phyloP scores from a whole-genome alignment of 106 monocot genomes.

The Dendrobium catenatum region DNA sequence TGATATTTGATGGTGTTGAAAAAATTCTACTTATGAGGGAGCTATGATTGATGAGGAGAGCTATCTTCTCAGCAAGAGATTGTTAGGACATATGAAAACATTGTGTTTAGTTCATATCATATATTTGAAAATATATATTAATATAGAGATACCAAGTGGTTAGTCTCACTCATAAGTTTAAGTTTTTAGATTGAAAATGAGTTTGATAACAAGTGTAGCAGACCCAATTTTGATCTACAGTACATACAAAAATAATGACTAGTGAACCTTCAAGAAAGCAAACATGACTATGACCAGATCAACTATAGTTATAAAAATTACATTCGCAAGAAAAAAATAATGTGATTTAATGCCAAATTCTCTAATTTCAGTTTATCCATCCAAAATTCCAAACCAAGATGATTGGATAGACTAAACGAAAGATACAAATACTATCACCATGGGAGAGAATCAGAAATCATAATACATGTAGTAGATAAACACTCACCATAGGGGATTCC shows the following conservation, averaged over 20 bases:
- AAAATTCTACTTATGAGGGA: no score
- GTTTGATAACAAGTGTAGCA: background rate
- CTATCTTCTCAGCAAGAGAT: background rate
- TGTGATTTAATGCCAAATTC: background rate
- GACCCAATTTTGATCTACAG: background rate
- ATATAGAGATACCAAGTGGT: background rate
- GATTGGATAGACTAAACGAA: background rate
- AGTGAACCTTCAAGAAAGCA: background rate
- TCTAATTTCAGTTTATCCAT: background rate
- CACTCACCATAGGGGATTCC: conserved; percentile 37
- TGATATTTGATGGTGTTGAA: no score
- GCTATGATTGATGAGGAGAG: background rate
- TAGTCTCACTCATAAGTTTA: background rate
- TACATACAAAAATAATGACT: background rate
- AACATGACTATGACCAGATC: background rate
- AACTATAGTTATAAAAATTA: background rate
- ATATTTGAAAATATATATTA: background rate
- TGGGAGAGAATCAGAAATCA: background rate
- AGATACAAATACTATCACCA: background rate
- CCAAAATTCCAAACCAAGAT: background rate
- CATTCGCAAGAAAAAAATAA: background rate
- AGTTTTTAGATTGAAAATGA: background rate
- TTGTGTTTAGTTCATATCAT: background rate
- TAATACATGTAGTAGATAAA: background rate
- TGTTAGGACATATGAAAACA: background rate